A percentile compares a stretch with the other conserved stretches of the same genome.
Evolutionary conservation across 768 basidiomycete species (phyloP).

Genomic region (Cystobasidium tubakii): DNA sequence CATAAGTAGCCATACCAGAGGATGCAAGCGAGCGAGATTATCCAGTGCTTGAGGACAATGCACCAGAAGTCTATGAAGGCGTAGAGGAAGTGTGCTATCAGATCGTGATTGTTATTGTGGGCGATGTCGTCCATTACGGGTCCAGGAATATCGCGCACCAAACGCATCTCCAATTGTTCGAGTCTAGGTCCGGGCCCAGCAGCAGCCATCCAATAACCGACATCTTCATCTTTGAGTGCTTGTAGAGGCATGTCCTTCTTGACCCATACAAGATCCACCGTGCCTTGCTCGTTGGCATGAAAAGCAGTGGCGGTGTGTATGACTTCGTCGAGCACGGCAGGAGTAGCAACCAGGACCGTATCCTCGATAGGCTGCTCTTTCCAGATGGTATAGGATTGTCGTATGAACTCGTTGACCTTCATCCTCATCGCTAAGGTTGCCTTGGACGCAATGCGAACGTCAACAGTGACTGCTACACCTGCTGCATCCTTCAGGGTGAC

Average conservation of each 20-base stretch:
- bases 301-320: background rate
- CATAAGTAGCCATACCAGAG: conserved; percentile 7
- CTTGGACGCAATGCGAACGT: no score
- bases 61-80: conserved; percentile 10
- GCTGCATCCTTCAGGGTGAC: no score
- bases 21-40: background rate
- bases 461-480: no score
- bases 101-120: conserved; percentile 6
- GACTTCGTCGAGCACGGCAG: conserved; percentile 4
- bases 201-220: background rate
- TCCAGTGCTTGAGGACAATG: background rate
- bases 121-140: background rate
- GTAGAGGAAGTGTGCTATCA: background rate
- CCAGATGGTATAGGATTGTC: background rate
- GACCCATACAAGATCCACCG: conserved; percentile 3
- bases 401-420: background rate
- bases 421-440: background rate
- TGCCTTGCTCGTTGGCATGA: background rate
- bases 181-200: background rate
- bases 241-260: conserved; percentile 3
- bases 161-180: background rate
- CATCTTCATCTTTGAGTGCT: background rate
- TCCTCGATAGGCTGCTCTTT: background rate
- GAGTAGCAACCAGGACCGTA: background rate
- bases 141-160: background rate